phyloP scores from a whole-genome alignment of 2,329 filamentous ascomycete species.

The Pezicula carpinea region DNA sequence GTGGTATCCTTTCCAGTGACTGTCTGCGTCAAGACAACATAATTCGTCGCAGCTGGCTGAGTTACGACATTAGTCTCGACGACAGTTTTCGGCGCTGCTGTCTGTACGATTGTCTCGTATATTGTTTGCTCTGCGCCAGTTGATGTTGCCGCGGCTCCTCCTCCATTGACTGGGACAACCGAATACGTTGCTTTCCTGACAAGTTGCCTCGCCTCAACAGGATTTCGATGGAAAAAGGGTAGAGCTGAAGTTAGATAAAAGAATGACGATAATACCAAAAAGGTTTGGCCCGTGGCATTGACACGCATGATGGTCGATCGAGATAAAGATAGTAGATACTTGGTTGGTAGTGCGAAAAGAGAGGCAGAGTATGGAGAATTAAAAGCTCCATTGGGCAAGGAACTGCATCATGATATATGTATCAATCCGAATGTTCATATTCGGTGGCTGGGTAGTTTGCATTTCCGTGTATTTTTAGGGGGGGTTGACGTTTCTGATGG shows the following conservation, averaged over 20 bases:
- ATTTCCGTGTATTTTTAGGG: conserved; percentile 1
- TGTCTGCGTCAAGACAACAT: conserved; percentile 18
- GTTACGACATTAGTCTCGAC: conserved; percentile 20
- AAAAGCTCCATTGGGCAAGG: conserved; percentile 7
- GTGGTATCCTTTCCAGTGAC: conserved; percentile 21
- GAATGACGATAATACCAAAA: conserved; percentile 23
- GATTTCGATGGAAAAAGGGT: conserved; percentile 16
- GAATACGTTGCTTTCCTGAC: conserved; percentile 26
- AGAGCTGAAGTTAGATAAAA: conserved; percentile 18
- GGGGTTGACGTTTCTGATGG: conserved; percentile 19
- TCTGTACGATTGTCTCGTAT: conserved; percentile 20
- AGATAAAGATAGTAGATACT: conserved; percentile 7
- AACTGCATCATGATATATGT: conserved; percentile 17
- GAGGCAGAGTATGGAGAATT: conserved; percentile 11
- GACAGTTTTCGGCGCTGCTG: conserved; percentile 18
- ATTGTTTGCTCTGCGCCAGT: conserved; percentile 13
- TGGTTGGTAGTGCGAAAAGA: conserved; percentile 4
- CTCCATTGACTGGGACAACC: conserved; percentile 31
- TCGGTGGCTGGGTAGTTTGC: conserved; percentile 17
- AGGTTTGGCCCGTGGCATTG: conserved; percentile 15
- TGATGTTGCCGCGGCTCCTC: conserved; percentile 12
- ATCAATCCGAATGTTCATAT: conserved; percentile 9
- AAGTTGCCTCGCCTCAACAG: conserved; percentile 9
- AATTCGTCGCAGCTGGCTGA: conserved; percentile 16
- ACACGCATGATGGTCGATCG: conserved; percentile 20